Conservation (phyloP, 345 rosid species). For the Arabis hirsuta region DNA sequence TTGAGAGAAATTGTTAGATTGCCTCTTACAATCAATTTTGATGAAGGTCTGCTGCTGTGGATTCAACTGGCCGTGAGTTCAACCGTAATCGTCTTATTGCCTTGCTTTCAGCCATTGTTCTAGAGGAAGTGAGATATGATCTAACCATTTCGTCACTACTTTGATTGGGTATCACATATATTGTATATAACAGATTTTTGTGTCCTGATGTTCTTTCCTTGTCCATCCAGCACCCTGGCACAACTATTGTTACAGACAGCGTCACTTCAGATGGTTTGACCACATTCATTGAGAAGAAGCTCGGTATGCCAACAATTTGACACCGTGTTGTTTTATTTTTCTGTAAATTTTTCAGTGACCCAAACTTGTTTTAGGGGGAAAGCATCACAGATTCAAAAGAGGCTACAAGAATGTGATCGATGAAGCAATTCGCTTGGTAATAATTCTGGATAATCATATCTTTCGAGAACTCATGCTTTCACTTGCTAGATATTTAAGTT, state of each 20-base stretch:
- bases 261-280: conserved; percentile 98
- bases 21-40: conserved; percentile 26
- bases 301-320: conserved; percentile 57
- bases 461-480: conserved; percentile 2
- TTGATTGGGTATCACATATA: conserved; percentile 19
- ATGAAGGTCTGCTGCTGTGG: conserved; percentile 98
- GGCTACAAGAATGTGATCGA: conserved; percentile 98
- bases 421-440: conserved; percentile 94
- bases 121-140: conserved; percentile 77
- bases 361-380: conserved; percentile 64
- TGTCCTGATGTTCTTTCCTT: conserved; percentile 15
- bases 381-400: conserved; percentile 95
- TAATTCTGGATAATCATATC: conserved; percentile 10
- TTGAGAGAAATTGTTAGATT: conserved; percentile 10
- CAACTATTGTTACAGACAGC: conserved; percentile 94
- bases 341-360: conserved; percentile 20
- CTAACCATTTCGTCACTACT: conserved; percentile 6
- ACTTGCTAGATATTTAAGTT: conserved; percentile 8
- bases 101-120: conserved; percentile 87
- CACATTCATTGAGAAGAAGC: conserved; percentile 83
- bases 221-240: conserved; percentile 82
- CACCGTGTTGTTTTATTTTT: neutral
- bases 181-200: neutral
- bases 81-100: conserved; percentile 96
- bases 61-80: conserved; percentile 81